These are phyloP conservation scores for Aspergillus sp. DNA, from an alignment of 2,329 filamentous ascomycete species.

Conservation along the genomic window DNA sequence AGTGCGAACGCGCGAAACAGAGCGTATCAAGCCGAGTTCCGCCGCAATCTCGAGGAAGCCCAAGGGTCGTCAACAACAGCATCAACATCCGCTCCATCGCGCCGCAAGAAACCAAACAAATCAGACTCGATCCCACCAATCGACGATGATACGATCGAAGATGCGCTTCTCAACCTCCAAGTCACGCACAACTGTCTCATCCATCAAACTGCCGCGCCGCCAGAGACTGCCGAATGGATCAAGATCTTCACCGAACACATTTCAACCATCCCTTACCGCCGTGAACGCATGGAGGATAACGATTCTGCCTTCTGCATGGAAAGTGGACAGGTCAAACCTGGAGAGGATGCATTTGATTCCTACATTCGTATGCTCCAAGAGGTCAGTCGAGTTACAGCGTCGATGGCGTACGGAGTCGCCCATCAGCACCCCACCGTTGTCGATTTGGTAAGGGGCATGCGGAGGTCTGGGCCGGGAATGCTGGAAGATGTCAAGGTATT, in stretches of 20 bases:
- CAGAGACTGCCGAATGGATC: slow-evolving; percentile 73
- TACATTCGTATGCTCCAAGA: slow-evolving; percentile 76
- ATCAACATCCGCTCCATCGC: slow-evolving; percentile 18
- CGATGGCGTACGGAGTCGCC: slow-evolving; percentile 69
- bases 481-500: slow-evolving; percentile 59
- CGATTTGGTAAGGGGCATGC: slow-evolving; percentile 60
- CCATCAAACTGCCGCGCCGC: slow-evolving; percentile 62
- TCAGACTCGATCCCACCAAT: slow-evolving; percentile 47
- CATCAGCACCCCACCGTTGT: slow-evolving; percentile 60
- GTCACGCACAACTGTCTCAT: slow-evolving; percentile 66
- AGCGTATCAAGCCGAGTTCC: slow-evolving; percentile 66
- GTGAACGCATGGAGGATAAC: slow-evolving; percentile 48
- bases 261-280: slow-evolving; percentile 70
- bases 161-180: slow-evolving; percentile 69
- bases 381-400: slow-evolving; percentile 68
- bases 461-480: slow-evolving; percentile 57
- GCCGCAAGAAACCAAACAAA: slow-evolving; percentile 41
- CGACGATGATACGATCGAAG: slow-evolving; percentile 68
- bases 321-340: slow-evolving; percentile 70
- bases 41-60: slow-evolving; percentile 45
- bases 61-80: slow-evolving; percentile 24
- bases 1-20: slow-evolving; percentile 67
- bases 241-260: slow-evolving; percentile 75
- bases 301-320: slow-evolving; percentile 73
- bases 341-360: slow-evolving; percentile 64